Conservation (phyloP, 2,329 filamentous ascomycete species). For the Colletotrichum sp. region DNA sequence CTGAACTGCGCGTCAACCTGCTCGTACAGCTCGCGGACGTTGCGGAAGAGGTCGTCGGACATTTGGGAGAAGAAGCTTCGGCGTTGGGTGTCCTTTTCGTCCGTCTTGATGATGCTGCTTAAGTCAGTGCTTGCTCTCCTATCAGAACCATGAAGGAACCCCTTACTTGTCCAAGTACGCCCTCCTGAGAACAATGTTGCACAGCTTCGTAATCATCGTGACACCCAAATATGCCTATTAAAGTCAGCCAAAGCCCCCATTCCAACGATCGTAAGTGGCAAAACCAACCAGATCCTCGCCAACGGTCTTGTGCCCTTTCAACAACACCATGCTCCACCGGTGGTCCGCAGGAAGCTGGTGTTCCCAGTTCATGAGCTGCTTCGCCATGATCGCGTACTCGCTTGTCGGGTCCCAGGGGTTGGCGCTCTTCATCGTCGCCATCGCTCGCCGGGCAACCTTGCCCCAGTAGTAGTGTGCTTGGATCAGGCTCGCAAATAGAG, state of each 20-base stretch:
- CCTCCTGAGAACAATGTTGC: conserved; percentile 60
- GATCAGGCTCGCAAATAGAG: conserved; percentile 60
- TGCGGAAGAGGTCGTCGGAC: conserved; percentile 52
- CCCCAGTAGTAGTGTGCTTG: conserved; percentile 62
- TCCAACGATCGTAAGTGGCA: not conserved
- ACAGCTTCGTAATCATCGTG: conserved; percentile 60
- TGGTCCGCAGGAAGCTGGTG: conserved; percentile 50
- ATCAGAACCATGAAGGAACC: not conserved
- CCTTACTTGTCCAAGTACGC: conserved; percentile 57
- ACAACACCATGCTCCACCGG: conserved; percentile 45
- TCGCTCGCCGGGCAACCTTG: conserved; percentile 51
- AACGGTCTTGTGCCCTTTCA: conserved; percentile 52
- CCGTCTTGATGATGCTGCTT: conserved; percentile 47
- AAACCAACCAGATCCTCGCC: conserved; percentile 52
- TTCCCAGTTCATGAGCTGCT: conserved; percentile 53
- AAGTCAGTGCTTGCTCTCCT: not conserved
- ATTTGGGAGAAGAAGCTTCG: conserved; percentile 47
- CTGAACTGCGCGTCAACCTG: conserved; percentile 58
- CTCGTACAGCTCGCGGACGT: conserved; percentile 51
- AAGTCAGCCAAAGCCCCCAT: conserved; percentile 5
- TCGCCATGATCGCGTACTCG: conserved; percentile 50
- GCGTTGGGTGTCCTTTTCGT: conserved; percentile 40
- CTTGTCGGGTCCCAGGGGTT: conserved; percentile 52
- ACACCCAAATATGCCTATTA: conserved; percentile 57
- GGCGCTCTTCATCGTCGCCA: conserved; percentile 47